Percentiles rank a stretch among this genome's conserved stretches.
Conservation (phyloP, 2,329 filamentous ascomycete species). For the Diaporthe caulivora region DNA sequence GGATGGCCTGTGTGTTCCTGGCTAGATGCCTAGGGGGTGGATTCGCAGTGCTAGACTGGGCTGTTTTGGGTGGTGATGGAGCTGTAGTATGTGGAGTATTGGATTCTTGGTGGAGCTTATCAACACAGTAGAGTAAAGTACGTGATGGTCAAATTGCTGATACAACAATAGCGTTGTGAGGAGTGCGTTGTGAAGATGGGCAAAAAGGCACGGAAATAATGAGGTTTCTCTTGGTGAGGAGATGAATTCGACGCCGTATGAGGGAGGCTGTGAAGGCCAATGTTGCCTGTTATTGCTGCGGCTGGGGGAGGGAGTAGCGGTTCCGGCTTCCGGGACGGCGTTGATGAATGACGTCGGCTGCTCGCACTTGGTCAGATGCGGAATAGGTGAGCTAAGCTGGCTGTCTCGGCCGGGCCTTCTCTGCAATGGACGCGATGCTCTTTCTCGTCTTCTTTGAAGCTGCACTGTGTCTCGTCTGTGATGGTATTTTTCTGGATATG, state of each 20-base stretch:
- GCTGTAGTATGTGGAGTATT: constrained; percentile 7
- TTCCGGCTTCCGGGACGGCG: constrained; percentile 10
- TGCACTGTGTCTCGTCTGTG: background rate
- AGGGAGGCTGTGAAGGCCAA: constrained; percentile 12
- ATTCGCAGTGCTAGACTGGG: constrained; percentile 3
- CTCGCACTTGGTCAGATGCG: constrained; percentile 7
- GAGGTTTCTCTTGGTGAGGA: background rate
- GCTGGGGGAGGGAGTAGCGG: background rate
- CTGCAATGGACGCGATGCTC: background rate
- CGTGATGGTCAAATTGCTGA: background rate
- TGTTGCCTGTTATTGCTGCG: constrained; percentile 8
- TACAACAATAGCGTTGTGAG: constrained; percentile 4
- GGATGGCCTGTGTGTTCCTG: constrained; percentile 23
- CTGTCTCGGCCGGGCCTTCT: background rate
- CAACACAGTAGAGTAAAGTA: background rate
- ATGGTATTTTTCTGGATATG: no score
- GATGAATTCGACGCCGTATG: background rate
- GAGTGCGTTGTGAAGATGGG: background rate
- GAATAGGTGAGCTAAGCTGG: background rate
- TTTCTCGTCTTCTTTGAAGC: background rate
- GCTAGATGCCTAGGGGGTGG: background rate
- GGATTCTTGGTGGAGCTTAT: background rate
- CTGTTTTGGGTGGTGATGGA: background rate
- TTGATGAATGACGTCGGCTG: constrained; percentile 23
- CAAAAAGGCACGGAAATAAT: background rate